Conservation (phyloP, 306 rosid species). For the Ormosia emarginata region DNA sequence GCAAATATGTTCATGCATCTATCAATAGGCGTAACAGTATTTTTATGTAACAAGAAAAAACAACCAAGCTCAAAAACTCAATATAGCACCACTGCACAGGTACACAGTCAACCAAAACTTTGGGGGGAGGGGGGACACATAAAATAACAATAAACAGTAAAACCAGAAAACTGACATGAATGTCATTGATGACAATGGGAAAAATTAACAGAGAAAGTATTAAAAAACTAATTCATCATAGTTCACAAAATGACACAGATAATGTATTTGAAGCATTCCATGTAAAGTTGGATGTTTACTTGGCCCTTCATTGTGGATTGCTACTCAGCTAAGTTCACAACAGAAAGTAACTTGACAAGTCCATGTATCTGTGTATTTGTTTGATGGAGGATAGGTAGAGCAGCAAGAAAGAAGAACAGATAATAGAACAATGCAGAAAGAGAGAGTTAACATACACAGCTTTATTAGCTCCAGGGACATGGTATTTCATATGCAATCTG, state of each 20-base stretch:
- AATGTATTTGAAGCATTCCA: not conserved
- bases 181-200: not conserved
- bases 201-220: not conserved
- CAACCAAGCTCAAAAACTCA: not conserved
- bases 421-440: not conserved
- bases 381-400: not conserved
- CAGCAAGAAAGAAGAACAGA: slow-evolving; percentile 3
- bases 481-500: slow-evolving; percentile 86
- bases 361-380: not conserved
- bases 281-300: not conserved
- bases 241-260: not conserved
- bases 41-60: not conserved
- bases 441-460: slow-evolving; percentile 54
- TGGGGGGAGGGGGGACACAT: not conserved
- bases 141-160: not conserved
- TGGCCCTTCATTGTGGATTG: not conserved
- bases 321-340: not conserved
- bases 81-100: not conserved
- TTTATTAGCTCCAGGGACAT: slow-evolving; percentile 77
- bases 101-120: not conserved
- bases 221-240: not conserved
- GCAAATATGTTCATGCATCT: not conserved
- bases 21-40: not conserved
- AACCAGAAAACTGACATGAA: not conserved
- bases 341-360: not conserved